Conservation (phyloP, 2,329 filamentous ascomycete species). For the Aspergillus fijiensis region DNA sequence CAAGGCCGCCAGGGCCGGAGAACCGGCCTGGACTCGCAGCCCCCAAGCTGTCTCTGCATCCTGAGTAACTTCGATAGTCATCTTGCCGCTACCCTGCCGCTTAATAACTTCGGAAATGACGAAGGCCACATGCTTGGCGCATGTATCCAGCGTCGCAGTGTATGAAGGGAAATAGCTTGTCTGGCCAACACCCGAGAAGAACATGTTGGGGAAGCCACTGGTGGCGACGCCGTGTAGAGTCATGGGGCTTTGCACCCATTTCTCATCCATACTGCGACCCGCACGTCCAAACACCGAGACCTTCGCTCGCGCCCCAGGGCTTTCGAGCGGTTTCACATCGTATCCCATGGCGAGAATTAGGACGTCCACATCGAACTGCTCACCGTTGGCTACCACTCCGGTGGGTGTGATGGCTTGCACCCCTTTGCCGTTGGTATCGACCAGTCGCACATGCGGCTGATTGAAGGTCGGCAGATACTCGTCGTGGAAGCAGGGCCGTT, state of each 20-base stretch:
- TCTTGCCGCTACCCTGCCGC: neutral
- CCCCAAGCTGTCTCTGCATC: too few relatives aligned
- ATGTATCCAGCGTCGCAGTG: neutral
- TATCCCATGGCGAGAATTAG: neutral
- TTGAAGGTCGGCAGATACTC: constrained; percentile 43
- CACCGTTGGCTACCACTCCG: neutral
- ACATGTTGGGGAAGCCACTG: neutral
- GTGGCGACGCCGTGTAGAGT: neutral
- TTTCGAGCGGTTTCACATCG: too few relatives aligned
- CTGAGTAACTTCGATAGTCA: too few relatives aligned
- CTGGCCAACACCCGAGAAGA: neutral
- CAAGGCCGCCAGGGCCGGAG: neutral
- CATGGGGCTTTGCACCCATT: neutral
- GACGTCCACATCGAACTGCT: neutral
- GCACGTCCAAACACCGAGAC: too few relatives aligned
- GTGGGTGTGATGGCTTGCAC: neutral
- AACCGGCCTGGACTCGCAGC: too few relatives aligned
- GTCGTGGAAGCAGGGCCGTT: constrained; percentile 63
- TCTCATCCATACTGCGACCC: too few relatives aligned
- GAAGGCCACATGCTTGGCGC: neutral
- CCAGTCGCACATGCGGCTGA: constrained; percentile 33
- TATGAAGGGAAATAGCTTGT: too few relatives aligned
- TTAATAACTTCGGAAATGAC: neutral
- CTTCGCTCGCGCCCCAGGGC: too few relatives aligned
- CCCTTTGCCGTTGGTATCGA: constrained; percentile 50